A percentile compares a stretch with the other conserved stretches of the same genome.
Evolutionary conservation across 805 yeast genomes (phyloP).

Genomic region (Monosporozyma yasuniensis): DNA sequence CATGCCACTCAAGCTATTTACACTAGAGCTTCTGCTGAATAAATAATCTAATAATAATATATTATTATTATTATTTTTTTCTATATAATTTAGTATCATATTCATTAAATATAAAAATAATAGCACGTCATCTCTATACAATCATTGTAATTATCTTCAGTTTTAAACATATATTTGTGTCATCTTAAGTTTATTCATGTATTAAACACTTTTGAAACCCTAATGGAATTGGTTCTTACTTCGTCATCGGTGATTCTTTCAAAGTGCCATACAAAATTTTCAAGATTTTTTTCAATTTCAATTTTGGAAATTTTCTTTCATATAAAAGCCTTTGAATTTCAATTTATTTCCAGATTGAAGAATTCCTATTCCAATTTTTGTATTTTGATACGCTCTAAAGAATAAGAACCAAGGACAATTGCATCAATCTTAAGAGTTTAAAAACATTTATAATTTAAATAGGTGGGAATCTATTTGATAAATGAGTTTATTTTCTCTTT

Average conservation of each 20-base stretch:
- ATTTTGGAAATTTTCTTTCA: background rate
- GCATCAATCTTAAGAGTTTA: background rate
- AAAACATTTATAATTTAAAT: background rate
- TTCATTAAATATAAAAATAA: background rate
- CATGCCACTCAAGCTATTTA: constrained; percentile 96
- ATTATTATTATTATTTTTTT: background rate
- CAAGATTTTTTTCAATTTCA: background rate
- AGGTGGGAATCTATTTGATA: background rate
- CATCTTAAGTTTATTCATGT: too few species aligned
- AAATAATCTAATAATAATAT: constrained; percentile 21
- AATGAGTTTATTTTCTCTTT: background rate
- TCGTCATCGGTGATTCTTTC: background rate
- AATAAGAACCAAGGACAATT: background rate
- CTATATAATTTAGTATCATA: background rate
- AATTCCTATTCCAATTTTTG: background rate
- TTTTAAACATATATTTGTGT: too few species aligned
- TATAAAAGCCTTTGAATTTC: background rate
- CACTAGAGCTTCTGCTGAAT: constrained; percentile 72
- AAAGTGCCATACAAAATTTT: background rate
- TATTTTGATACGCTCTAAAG: background rate
- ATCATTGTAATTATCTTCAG: background rate
- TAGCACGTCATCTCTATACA: background rate
- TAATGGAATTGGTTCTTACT: background rate
- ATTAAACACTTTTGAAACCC: background rate
- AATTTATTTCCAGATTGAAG: background rate